Percentiles rank a stretch among this genome's conserved stretches.
Conservation (phyloP, 192 early-diverging fungal species). For the Coemansia guatemalensis region DNA sequence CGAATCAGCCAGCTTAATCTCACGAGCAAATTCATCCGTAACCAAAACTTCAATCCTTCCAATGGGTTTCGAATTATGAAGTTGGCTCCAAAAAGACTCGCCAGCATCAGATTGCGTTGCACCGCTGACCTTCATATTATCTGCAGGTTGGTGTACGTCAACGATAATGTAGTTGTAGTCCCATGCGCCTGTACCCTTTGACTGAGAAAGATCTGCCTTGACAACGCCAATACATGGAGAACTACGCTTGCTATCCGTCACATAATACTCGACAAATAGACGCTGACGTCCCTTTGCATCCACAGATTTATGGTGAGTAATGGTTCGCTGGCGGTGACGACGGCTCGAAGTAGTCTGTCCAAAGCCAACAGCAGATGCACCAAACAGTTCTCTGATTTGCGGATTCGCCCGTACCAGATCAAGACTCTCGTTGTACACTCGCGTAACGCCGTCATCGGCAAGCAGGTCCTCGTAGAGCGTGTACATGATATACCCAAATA, state of each 20-base stretch:
- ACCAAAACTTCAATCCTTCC: constrained; percentile 36
- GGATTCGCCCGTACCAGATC: constrained; percentile 43
- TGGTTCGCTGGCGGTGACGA: constrained; percentile 39
- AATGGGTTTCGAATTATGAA: neutral
- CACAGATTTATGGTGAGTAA: constrained; percentile 29
- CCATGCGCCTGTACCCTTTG: constrained; percentile 18
- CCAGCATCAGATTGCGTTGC: too few species aligned
- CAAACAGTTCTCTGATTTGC: constrained; percentile 30
- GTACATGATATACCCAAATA: constrained; percentile 47
- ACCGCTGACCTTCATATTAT: neutral
- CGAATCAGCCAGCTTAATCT: constrained; percentile 5
- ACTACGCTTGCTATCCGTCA: constrained; percentile 10
- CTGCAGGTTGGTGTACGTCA: constrained; percentile 21
- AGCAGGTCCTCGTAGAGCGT: constrained; percentile 48
- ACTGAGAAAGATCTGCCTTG: constrained; percentile 23
- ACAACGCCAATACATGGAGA: constrained; percentile 21
- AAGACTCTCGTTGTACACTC: constrained; percentile 48
- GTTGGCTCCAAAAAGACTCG: too few species aligned
- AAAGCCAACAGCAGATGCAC: constrained; percentile 21
- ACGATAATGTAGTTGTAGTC: constrained; percentile 45
- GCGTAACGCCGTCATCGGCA: constrained; percentile 35
- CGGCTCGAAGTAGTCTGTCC: constrained; percentile 49
- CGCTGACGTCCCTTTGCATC: constrained; percentile 20
- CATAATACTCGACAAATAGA: constrained; percentile 38
- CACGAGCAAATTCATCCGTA: constrained; percentile 36